These are phyloP conservation scores for Chondrus crispus DNA, from an alignment of 23 red algal species.

Conservation along the genomic window DNA sequence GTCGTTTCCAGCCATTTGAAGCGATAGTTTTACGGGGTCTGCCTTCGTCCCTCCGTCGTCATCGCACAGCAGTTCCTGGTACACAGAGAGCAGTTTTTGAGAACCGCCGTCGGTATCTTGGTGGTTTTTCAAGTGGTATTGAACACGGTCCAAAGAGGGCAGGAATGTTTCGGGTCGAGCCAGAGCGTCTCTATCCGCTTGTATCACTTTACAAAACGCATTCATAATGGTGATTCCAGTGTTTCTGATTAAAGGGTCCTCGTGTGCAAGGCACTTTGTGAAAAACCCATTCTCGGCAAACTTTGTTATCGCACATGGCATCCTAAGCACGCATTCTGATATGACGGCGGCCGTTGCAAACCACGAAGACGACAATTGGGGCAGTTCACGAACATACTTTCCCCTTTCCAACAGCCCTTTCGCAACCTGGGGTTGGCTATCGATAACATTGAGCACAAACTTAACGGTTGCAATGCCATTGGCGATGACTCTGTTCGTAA, in stretches of 20 bases:
- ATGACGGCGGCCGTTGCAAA: conserved; percentile 11
- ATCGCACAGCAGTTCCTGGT: background rate
- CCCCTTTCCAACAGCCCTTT: background rate
- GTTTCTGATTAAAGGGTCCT: background rate
- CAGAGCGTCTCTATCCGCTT: background rate
- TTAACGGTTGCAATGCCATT: background rate
- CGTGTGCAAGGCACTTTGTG: background rate
- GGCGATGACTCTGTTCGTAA: background rate
- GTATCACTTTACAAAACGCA: conserved; percentile 5
- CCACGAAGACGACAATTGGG: conserved; percentile 11
- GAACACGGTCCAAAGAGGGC: background rate
- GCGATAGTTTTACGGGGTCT: background rate
- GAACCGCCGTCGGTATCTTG: background rate
- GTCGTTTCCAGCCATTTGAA: background rate
- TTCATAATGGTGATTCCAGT: background rate
- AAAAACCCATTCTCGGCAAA: background rate
- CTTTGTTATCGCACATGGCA: background rate
- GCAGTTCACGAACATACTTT: background rate
- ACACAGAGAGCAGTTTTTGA: conserved; percentile 14
- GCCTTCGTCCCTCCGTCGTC: background rate
- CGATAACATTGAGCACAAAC: conserved; percentile 22
- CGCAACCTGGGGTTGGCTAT: background rate
- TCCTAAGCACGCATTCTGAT: background rate
- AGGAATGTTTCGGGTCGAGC: conserved; percentile 6
- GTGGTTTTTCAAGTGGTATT: background rate